Evolutionary conservation across 495 filamentous ascomycete species (phyloP), one percentile per base, ranked within the genome.

Genomic region (Cryomyces minteri): DNA sequence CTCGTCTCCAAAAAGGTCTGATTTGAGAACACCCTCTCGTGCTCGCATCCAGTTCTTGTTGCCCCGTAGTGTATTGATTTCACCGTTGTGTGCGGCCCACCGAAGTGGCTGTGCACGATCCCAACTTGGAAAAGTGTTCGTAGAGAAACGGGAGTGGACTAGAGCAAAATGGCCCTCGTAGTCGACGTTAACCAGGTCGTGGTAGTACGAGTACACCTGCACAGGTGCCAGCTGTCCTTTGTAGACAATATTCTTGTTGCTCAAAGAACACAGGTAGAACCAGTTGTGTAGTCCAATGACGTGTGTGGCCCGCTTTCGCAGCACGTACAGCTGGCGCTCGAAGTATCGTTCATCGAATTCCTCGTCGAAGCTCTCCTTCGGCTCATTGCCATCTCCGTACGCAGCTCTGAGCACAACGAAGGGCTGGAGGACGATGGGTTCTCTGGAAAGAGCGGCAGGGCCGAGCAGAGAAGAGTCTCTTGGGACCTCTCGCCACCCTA

Each of bases 41-140:
- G 90, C 88, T 47, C 90, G 77, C 90, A 99, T 99, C 90, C 92
- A 99, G 67, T 99, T 99, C 73, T 99, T 99, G 69, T 99, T 99
- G 41, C 90, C 90, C 54, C 90, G 82, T 51, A 99, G 69, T 4
- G 90, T 99, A 62, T 99, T 99, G 53, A 99, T 96, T 64, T 99
- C 90, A 68, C 90, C 90, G 57, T 99, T 99, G 69, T 99, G 90
- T 58, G 90, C 90, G 42, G 87, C 88, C 92, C 88, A 96, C 60
- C 90, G 77, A 51, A 99, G 63, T 18, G 90, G 90, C 65, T 99
- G 90, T 37, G 90, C 92, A 64, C 90, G 84, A 64, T 99, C 90
- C 90, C 90, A 99, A 6, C 87, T 94, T 29, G 90, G 90, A 62
- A 99, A 99, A 40, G 90, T 99, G 67, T 99, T 99, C 37, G 90